Conservation (phyloP, 2,329 filamentous ascomycete species). For the Aspergillus awamori region DNA sequence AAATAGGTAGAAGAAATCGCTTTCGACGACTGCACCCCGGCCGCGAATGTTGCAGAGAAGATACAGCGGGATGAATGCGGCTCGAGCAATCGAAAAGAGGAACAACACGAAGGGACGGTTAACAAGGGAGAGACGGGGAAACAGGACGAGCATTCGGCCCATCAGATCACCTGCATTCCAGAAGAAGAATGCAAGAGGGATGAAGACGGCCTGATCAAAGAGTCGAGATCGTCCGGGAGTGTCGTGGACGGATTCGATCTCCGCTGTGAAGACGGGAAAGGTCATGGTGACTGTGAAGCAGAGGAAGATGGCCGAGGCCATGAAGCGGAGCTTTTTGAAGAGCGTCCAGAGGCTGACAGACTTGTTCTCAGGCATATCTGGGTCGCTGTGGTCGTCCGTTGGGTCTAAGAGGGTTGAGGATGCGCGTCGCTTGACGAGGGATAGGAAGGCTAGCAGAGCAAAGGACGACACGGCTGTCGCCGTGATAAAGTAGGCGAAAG, state of each 20-base stretch:
- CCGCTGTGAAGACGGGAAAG: slow-evolving; percentile 86
- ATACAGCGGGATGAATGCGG: slow-evolving; percentile 80
- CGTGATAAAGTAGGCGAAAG: slow-evolving; percentile 88
- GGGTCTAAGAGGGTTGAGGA: background rate
- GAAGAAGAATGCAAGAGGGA: slow-evolving; percentile 85
- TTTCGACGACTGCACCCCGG: slow-evolving; percentile 70
- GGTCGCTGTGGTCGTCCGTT: slow-evolving; percentile 34
- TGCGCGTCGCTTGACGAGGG: slow-evolving; percentile 62
- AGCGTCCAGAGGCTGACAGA: slow-evolving; percentile 65
- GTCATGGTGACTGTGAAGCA: slow-evolving; percentile 89
- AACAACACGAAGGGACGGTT: slow-evolving; percentile 70
- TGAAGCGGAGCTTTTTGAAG: slow-evolving; percentile 76
- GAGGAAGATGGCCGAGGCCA: slow-evolving; percentile 74
- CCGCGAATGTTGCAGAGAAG: slow-evolving; percentile 85
- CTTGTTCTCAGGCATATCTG: slow-evolving; percentile 33
- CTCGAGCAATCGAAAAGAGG: slow-evolving; percentile 64
- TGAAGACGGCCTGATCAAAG: slow-evolving; percentile 71
- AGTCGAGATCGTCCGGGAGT: slow-evolving; percentile 56
- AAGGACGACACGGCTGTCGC: slow-evolving; percentile 74
- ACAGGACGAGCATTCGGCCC: slow-evolving; percentile 70
- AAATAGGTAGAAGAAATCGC: slow-evolving; percentile 85
- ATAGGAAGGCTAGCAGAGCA: slow-evolving; percentile 73
- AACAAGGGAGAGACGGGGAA: slow-evolving; percentile 59
- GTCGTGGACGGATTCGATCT: slow-evolving; percentile 58
- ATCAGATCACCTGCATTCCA: slow-evolving; percentile 90